Evolutionary conservation across 2,329 filamentous ascomycete genomes (phyloP), one percentile per base, ranked within the genome.

Genomic region (Colletotrichum sojae): DNA sequence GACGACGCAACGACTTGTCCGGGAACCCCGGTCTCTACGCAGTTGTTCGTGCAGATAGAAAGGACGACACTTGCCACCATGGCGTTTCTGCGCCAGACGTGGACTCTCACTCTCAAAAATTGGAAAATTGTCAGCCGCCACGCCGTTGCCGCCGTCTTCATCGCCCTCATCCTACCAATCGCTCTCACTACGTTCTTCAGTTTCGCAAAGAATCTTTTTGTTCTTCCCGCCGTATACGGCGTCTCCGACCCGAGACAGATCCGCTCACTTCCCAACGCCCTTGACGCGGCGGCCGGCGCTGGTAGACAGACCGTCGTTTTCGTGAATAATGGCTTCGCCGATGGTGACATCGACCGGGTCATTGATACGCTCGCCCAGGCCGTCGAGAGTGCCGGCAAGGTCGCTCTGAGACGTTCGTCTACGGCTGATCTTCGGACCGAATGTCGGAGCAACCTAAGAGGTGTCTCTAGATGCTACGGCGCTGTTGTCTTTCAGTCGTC

Each of bases 121-220:
- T 80, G 90, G 62, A 85, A 86, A 63, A 88, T 90, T 72, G 82
- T 89, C 15, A 73, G 90, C 40, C 87, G 89, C 6, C 89, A 90
- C 76, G 74, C 79, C 20, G 64, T 84, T 5, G 81, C 86, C 22
- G 88, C 88, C 2, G 67, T 85, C 52, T 79, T 89, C 70, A 87
- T 89, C 73, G 86, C 89, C 6, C 85, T 92, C 57, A 46, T 91
- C 20, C 81, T 91, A 1, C 90, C 90, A 3, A 79, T 91, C 39
- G 75, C 86, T 52, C 80, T 92, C 59, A 85, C 88, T 48, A 80
- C 85, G 22, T 89, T 91, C 74, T 84, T 92, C 69, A 88, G 84
- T 61, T 95, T 92, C 78, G 91, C 94, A 16, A 91, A 93, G 73
- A 95, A 95, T 77, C 88, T 97, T 71, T 95, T 97, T 75, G 88